Evolutionary conservation across 257 asterid genomes (phyloP).

Genomic region (Penstemon davidsonii): DNA sequence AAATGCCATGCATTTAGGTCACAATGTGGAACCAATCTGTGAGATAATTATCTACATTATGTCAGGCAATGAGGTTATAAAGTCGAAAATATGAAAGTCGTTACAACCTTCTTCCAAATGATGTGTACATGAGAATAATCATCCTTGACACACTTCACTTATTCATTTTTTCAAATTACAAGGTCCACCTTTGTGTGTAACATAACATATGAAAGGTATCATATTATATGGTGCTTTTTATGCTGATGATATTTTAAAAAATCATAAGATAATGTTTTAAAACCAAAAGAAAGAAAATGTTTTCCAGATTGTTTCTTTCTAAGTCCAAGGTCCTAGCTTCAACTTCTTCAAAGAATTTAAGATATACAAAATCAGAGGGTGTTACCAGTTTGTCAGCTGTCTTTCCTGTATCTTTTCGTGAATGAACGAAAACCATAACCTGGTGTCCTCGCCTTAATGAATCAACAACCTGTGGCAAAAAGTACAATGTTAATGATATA

Average conservation of each 20-base stretch:
- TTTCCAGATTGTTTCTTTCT: conserved; percentile 4
- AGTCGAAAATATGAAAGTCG: background rate
- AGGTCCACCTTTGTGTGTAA: background rate
- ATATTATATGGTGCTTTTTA: too few relatives aligned
- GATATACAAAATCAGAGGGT: conserved; percentile 6
- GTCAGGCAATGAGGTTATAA: too few relatives aligned
- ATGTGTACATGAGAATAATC: background rate
- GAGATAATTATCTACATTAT: background rate
- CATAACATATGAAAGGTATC: background rate
- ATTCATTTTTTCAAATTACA: background rate
- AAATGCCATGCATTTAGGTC: conserved; percentile 22
- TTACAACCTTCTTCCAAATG: background rate
- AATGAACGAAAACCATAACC: conserved; percentile 97
- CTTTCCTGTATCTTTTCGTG: conserved; percentile 95
- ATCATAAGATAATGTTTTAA: too few relatives aligned
- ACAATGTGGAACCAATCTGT: conserved; percentile 11
- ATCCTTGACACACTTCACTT: conserved; percentile 7
- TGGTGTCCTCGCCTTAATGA: conserved; percentile 88
- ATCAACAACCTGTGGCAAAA: conserved; percentile 65
- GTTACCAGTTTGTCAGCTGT: conserved; percentile 93
- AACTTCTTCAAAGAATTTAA: conserved; percentile 11
- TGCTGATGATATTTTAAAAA: too few relatives aligned
- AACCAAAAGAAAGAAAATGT: background rate
- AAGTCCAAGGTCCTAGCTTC: conserved; percentile 11
- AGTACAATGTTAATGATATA: conserved; percentile 21